Base-by-base conservation (phyloP, 2,329 filamentous ascomycete species). In the Dactylellina leptospora region DNA sequence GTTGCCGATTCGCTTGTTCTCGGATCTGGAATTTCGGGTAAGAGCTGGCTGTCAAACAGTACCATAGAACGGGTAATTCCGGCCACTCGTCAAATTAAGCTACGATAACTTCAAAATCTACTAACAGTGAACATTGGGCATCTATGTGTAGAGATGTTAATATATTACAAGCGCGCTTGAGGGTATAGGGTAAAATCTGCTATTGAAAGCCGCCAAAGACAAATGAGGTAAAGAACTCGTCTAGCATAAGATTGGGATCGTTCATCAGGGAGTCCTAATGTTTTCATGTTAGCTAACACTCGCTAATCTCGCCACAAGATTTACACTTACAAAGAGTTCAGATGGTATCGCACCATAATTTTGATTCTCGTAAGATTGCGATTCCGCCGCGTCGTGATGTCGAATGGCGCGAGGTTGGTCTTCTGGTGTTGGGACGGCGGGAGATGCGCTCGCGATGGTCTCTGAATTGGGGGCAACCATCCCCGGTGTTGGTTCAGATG, bases 171-270 rank as follows among this genome's bases (percentile, higher is more conserved):
- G n/a, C 13, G 20, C 11, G 22, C 16, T 53, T 18, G 4, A 9
- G 36, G 13, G 11, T 51, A 42, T 16, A 25, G 13, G 36, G 6
- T 5, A 22, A 28, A 20, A 18, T 23, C 16, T 36, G 30, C 22
- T 27, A 72, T 23, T 64, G 59, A 36, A 72, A 72, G 11, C 68
- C 68, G 18, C 68, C 68, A 60, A 72, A 72, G 1, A 72, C 68
- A 16, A 72, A 72, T 1, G 68, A 72, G 8, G 68, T 72, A 27
- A 72, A 72, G 38, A 72, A 72, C 23, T 72, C 68, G n/a, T 72
- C 68, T n/a, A 72, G 53, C 68, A 72, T 72, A 11, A 72, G 53
- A 38, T 72, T 72, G 4, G 68, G 68, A 36, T 72, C 59, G 23
- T 72, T 72, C 59, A 72, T 72, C 27, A 72, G 30, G 1, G 68